Evolutionary conservation across 345 rosid genomes (phyloP), one percentile per base, ranked within the genome.

Genomic region (Schrenkiella parvula): DNA sequence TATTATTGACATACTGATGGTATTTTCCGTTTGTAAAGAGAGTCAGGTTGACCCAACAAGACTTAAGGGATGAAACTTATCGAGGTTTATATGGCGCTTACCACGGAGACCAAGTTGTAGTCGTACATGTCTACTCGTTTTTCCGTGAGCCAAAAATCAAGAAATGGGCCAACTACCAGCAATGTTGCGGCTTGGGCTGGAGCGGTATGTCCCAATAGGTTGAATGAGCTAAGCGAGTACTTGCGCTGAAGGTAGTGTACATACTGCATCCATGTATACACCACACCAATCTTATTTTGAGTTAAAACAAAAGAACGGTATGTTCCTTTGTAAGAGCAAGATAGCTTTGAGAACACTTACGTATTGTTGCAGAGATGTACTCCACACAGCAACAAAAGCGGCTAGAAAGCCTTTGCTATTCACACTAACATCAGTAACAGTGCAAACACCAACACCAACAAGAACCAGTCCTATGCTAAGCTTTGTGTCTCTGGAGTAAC

Each of bases 181-280:
- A 93, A 80, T 1, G 98, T 85, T 66, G 82, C 97, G 57, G 97
- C 97, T 78, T 93, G 97, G 54, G 91, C 96, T 53, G 98, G 98
- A 68, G 98, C 97, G 11, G 97, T 93, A 79, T 93, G 98, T 51
- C 98, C 98, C 83, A 91, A 74, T 46, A 93, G 82, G 80, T 88
- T 93, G 85, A 91, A 91, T 50, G 98, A 93, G 80, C 89, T 88
- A 4, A 93, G 86, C 4, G 90, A 83, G 68, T 93, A 89, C 75
- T 84, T 88, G 34, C 92, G 71, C 64, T 91, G 97, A 78, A 93
- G 97, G 78, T 75, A 85, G 82, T 91, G 98, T 65, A 93, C 98
- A 75, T 91, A 89, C 98, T 93, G 89, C 89, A 85, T 80, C 14
- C 63, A 15, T 46, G 41, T 46, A 75, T 13, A 51, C 43, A 46